Evolutionary conservation across 108 stramenopile genomes (phyloP).

Genomic region (Cyclostephanos tholiformis): DNA sequence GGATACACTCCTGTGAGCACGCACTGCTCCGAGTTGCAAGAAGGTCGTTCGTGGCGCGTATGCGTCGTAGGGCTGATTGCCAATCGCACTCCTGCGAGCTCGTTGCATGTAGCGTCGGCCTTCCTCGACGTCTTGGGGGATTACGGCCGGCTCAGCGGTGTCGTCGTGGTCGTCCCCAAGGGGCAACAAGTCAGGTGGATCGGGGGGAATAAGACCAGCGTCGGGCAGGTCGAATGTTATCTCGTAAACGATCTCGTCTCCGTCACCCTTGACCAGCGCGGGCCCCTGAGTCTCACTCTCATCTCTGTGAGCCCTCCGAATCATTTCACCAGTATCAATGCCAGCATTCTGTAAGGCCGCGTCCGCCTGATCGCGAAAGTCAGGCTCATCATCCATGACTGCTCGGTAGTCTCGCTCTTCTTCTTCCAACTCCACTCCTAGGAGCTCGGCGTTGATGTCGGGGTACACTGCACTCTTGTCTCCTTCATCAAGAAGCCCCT

Average conservation of each 20-base stretch:
- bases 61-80: background rate
- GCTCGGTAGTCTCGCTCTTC: background rate
- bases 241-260: background rate
- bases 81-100: background rate
- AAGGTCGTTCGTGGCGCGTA: background rate
- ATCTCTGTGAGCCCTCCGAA: background rate
- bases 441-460: slow-evolving; percentile 10
- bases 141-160: background rate
- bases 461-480: background rate
- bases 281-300: background rate
- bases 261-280: background rate
- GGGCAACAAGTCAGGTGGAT: background rate
- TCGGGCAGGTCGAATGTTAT: background rate
- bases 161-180: background rate
- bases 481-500: background rate
- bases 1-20: background rate
- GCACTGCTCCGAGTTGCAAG: background rate
- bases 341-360: background rate
- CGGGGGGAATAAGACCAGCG: background rate
- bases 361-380: background rate
- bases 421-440: slow-evolving; percentile 6
- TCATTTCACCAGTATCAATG: background rate
- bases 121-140: background rate
- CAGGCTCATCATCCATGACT: background rate
- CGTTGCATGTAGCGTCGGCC: background rate